Evolutionary conservation across 2,329 filamentous ascomycete genomes (phyloP), one percentile per base, ranked within the genome.

Genomic region (Stagonosporopsis cucurbitacearum): DNA sequence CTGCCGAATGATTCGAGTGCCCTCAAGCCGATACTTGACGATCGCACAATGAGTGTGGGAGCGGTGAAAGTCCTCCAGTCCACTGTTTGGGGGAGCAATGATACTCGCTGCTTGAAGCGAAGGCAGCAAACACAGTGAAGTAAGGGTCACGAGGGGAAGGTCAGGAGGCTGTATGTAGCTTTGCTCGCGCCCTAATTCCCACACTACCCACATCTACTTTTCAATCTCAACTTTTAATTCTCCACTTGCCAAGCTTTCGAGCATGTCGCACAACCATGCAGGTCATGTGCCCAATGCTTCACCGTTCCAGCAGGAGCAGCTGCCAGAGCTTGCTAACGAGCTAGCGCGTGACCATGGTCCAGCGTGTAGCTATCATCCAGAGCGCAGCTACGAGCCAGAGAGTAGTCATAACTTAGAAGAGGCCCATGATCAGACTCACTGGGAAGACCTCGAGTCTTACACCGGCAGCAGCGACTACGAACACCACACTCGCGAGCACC

Each of bases 361-460:
- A n/a, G n/a, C n/a, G n/a, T n/a, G n/a, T n/a, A n/a, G n/a, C n/a
- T n/a, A 28, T n/a, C 6, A 15, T 12, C 7, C 30, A 32, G 30
- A 32, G 30, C 30, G 12, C 30, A 13, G 4, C 9, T 7, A 30
- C 9, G 26, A 11, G 25, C 25, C 25, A 26, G 5, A 26, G 5
- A 4, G 9, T 9, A 26, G 5, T 5, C 25, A 26, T 26, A 9
- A 26, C 3, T 11, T 11, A 7, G 26, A 30, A 11, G 7, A 30
- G 4, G 12, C 5, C 9, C 26, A 30, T 11, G 26, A 30, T 7
- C 49, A 40, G 17, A 19, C 6, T 2, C 8, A 7, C n/a, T 48
- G 44, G 50, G 50, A 48, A 37, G 50, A 48, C 3, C 23, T 54
- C n/a, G 43, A 43, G 9, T 36, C 44, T 4, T 45, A 52, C 26